A percentile compares a stretch with the other conserved stretches of the same genome.
These are phyloP conservation scores for Glycyrrhiza uralensis DNA, from an alignment of 306 rosid genomes.

Conservation along the genomic window DNA sequence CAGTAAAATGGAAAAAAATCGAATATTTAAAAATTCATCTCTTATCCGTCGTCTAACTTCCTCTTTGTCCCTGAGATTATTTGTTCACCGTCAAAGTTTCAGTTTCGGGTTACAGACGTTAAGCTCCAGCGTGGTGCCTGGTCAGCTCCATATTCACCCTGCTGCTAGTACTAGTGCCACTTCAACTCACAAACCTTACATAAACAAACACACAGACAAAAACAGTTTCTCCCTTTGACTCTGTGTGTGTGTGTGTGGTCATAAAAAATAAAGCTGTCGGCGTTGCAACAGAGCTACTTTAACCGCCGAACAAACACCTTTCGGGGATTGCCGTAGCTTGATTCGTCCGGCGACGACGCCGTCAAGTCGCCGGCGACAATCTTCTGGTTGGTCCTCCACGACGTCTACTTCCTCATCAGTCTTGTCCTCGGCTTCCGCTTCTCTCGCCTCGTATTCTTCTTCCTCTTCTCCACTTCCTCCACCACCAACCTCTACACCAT, in stretches of 20 bases:
- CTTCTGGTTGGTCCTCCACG: slow-evolving; percentile 80
- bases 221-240: slow-evolving; percentile 18
- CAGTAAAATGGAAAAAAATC: no score
- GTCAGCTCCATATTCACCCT: no score
- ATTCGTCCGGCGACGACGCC: slow-evolving; percentile 56
- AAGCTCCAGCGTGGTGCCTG: no score
- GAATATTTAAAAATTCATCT: no score
- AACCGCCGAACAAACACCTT: slow-evolving; percentile 70
- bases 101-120: no score
- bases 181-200: no score
- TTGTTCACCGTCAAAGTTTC: no score
- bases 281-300: slow-evolving; percentile 75
- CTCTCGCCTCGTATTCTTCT: slow-evolving; percentile 89
- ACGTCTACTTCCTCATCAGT: slow-evolving; percentile 77
- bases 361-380: slow-evolving; percentile 69
- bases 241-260: neutral
- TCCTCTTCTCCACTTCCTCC: slow-evolving; percentile 67
- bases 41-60: no score
- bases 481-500: slow-evolving; percentile 50
- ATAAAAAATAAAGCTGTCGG: slow-evolving; percentile 70
- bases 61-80: no score
- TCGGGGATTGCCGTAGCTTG: slow-evolving; percentile 56
- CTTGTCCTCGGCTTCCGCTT: slow-evolving; percentile 88
- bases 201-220: no score
- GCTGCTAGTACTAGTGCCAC: no score